Base-by-base conservation (phyloP, 805 yeast species). In the Candida golubevii region DNA sequence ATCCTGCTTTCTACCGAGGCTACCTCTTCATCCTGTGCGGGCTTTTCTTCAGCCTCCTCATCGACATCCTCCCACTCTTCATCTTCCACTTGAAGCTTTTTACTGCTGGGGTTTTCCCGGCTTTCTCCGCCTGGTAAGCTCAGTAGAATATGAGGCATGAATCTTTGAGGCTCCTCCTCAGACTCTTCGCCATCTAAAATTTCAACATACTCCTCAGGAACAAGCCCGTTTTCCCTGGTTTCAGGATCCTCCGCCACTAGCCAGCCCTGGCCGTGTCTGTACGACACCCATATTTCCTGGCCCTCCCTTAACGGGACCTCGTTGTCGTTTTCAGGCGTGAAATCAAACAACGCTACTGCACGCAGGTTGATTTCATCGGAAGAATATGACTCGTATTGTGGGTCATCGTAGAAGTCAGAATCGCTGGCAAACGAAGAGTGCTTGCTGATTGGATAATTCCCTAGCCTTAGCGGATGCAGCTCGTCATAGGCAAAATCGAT, bases 191-290 rank as follows among this genome's bases (percentile, higher is more conserved):
- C 62, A 33, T 60, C 55, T 31, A 64, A 36, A 6, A 77, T 61
- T 45, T 86, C 84, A 28, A 93, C 97, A 57, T 90, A 93, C 56
- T 87, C 97, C 57, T 90, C 96, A 1, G 99, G 99, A 6, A 93
- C 95, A 41, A 93, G 76, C 1, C 99, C 99, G 10, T 95, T 86
- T 50, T 82, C 85, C 1, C 88, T 88, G 2, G 85, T 75, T 26
- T 59, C 72, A 1, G 87, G 83, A 57, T 88, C 89, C 54, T 79
- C 82, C 0, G 97, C 98, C 41, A 93, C 97, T 3, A 93, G 75
- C 99, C 99, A 93, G 7, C 99, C 99, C 62, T 91, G 97, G 26
- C 98, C 98, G 62, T 91, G 96, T 45, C 95, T 79, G 62, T 90
- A 91, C 47, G 84, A 80, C 28, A 93, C 85, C 78, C 89, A 83